Percentiles rank a stretch among this genome's conserved stretches.
These are phyloP conservation scores for Irpex sp. DNA, from an alignment of 1,284 basidiomycete genomes.

Conservation along the genomic window DNA sequence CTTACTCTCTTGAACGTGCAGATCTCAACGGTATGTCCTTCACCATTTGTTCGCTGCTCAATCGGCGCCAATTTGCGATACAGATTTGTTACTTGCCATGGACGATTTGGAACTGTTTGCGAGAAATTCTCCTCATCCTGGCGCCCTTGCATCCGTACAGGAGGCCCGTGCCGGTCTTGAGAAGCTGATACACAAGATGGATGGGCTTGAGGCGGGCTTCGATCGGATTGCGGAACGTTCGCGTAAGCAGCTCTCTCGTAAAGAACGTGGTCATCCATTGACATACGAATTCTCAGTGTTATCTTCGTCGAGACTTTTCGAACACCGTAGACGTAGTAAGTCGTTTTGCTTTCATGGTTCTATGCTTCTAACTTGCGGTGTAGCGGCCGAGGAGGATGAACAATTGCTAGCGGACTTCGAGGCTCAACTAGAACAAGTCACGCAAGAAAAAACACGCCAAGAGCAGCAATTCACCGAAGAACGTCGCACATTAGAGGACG, in stretches of 20 bases:
- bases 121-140: slow-evolving; percentile 38
- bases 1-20: slow-evolving; percentile 63
- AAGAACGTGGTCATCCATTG: background rate
- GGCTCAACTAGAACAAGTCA: slow-evolving; percentile 54
- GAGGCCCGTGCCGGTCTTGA: slow-evolving; percentile 62
- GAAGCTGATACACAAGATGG: slow-evolving; percentile 71
- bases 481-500: slow-evolving; percentile 45
- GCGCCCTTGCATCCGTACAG: slow-evolving; percentile 51
- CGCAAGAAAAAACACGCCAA: slow-evolving; percentile 49
- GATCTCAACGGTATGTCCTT: slow-evolving; percentile 67
- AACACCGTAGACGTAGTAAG: slow-evolving; percentile 67
- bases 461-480: slow-evolving; percentile 55
- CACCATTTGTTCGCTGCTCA: background rate
- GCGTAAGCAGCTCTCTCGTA: slow-evolving; percentile 42
- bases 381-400: slow-evolving; percentile 68
- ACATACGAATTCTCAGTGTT: slow-evolving; percentile 46
- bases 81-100: slow-evolving; percentile 61
- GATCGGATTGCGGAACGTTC: slow-evolving; percentile 80
- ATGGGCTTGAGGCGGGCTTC: slow-evolving; percentile 70
- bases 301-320: slow-evolving; percentile 64
- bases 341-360: slow-evolving; percentile 14
- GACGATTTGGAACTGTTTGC: slow-evolving; percentile 63
- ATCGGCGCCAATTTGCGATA: background rate
- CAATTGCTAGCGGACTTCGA: slow-evolving; percentile 67
- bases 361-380: background rate